These are phyloP conservation scores for Thalassiosira allenii DNA, from an alignment of 352 stramenopile species.

Conservation along the genomic window DNA sequence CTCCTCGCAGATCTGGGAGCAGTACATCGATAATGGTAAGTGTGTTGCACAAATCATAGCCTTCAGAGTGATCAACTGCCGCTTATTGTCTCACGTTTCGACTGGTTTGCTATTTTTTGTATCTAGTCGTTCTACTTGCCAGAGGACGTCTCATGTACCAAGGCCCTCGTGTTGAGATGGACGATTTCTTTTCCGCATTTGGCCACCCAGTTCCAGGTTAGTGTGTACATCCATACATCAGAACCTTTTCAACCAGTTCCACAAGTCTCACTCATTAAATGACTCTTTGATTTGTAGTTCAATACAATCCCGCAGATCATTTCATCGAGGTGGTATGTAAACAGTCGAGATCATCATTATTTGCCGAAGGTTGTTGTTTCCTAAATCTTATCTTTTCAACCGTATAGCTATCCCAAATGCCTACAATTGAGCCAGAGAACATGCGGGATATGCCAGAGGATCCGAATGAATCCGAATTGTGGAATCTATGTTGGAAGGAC, in stretches of 20 bases:
- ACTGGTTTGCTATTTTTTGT: too few species aligned
- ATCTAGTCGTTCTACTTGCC: slow-evolving; percentile 55
- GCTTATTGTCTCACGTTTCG: too few species aligned
- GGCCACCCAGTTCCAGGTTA: slow-evolving; percentile 31
- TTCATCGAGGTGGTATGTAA: slow-evolving; percentile 30
- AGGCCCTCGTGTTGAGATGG: slow-evolving; percentile 49
- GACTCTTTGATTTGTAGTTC: too few species aligned
- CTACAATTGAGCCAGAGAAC: too few species aligned
- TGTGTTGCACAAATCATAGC: too few species aligned
- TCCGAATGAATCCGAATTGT: too few species aligned
- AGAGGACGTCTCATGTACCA: slow-evolving; percentile 65
- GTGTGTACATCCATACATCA: not conserved
- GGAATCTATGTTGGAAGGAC: not conserved
- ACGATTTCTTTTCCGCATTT: slow-evolving; percentile 55
- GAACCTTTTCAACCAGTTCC: slow-evolving; percentile 9
- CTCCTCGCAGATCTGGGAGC: slow-evolving; percentile 54
- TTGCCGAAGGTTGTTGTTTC: too few species aligned
- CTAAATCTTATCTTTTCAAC: too few species aligned
- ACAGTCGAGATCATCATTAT: not conserved
- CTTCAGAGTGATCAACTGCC: too few species aligned
- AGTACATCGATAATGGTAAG: slow-evolving; percentile 62
- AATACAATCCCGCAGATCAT: slow-evolving; percentile 65
- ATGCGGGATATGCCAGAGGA: too few species aligned
- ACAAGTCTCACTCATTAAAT: too few species aligned
- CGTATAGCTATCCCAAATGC: too few species aligned